Base-by-base conservation (phyloP, 2,329 filamentous ascomycete genomes). In the Aspergillus versicolor region DNA sequence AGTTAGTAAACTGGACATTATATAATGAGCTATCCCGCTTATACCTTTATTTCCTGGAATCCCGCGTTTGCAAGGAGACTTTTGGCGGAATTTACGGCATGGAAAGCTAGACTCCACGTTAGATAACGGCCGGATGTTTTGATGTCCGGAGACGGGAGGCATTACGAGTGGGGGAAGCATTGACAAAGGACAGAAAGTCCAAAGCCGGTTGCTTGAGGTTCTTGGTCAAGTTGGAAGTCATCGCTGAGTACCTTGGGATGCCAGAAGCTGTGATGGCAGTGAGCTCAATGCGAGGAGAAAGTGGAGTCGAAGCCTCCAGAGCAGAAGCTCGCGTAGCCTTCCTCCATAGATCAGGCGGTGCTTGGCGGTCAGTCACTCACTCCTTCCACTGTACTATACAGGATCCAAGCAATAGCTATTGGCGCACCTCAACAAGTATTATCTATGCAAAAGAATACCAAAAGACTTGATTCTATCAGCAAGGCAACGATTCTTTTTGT, bases 181-280 rank as follows among this genome's bases (percentile, higher is more conserved):
- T 96, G 73, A 97, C 88, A 78, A 96, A 97, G 77, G 91, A 88
- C 71, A 96, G 78, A 75, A 97, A 96, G 80, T 95, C 91, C 76
- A 89, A 79, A 54, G 90, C 90, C 53, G 84, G 70, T 57, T 73
- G 67, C 53, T 74, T 61, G 52, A 65, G 42, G 52, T 65, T 63
- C 54, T 67, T 51, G 46, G 63, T 64, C 40, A 65, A 50, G 47
- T 63, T 72, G 22, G 69, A 66, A 57, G 71, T 67, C 64, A 68
- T 74, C 37, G 61, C 68, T 52, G 61, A 64, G 58, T 60, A 63
- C 49, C 60, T 44, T 59, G 58, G 38, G 59, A 55, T 48, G 27
- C 27, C 27, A 30, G 8, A 30, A 37, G 27, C 32, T 45, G 44
- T 13, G n/a, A 11, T 11, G 24, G 19, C 22, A 17, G 12, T 12